Conservation (phyloP, 495 filamentous ascomycete species). For the Pyrenopolyporus hunteri region DNA sequence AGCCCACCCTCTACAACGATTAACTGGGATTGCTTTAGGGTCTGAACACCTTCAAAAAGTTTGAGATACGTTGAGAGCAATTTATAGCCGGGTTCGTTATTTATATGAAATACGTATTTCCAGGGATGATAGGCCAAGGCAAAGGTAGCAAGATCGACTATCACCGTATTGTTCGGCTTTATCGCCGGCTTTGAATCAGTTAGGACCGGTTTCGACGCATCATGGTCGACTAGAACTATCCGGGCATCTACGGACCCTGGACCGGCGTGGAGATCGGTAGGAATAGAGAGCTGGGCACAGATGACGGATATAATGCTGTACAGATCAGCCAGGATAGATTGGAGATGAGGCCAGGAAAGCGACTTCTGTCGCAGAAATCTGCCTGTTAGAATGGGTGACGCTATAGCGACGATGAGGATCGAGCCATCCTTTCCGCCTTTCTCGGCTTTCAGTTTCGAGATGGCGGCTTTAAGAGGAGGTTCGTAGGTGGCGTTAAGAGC, state of each 20-base stretch:
- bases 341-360: slow-evolving; percentile 64
- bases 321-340: slow-evolving; percentile 73
- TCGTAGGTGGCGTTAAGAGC: slow-evolving; percentile 63
- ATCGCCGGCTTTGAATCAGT: slow-evolving; percentile 40
- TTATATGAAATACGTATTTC: slow-evolving; percentile 71
- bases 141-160: slow-evolving; percentile 70
- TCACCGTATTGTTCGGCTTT: slow-evolving; percentile 54
- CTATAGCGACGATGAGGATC: slow-evolving; percentile 60
- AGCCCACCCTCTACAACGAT: slow-evolving; percentile 56
- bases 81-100: slow-evolving; percentile 60
- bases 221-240: slow-evolving; percentile 72
- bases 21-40: slow-evolving; percentile 50
- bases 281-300: slow-evolving; percentile 64
- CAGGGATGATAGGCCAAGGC: slow-evolving; percentile 69
- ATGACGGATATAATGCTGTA: slow-evolving; percentile 78
- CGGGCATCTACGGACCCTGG: slow-evolving; percentile 78
- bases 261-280: slow-evolving; percentile 62
- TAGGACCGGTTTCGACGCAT: slow-evolving; percentile 44
- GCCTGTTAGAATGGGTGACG: slow-evolving; percentile 58
- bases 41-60: slow-evolving; percentile 53
- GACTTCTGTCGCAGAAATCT: slow-evolving; percentile 54
- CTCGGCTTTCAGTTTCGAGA: slow-evolving; percentile 50
- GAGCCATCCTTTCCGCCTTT: slow-evolving; percentile 40
- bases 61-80: slow-evolving; percentile 50
- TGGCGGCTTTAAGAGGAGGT: slow-evolving; percentile 55